A percentile compares a stretch with the other conserved stretches of the same genome.
phyloP scores from a whole-genome alignment of 2,329 filamentous ascomycete genomes.

The Clarireedia paspali region DNA sequence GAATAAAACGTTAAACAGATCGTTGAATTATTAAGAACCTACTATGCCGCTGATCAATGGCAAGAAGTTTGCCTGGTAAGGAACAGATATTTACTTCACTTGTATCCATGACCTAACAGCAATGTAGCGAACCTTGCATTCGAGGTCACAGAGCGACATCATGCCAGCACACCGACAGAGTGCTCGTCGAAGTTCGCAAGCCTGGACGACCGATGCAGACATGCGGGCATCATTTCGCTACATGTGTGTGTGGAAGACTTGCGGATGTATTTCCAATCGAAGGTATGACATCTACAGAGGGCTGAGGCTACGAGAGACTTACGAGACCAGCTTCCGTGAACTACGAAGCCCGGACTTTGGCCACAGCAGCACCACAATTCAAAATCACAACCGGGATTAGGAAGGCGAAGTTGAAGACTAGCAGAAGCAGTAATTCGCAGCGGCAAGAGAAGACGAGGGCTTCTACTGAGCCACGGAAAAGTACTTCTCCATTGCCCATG shows the following conservation, averaged over 20 bases:
- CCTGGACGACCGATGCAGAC: slow-evolving; percentile 24
- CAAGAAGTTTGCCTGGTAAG: slow-evolving; percentile 26
- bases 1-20: not conserved
- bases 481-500: no score
- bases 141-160: slow-evolving; percentile 25
- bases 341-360: no score
- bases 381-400: not conserved
- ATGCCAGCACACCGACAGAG: slow-evolving; percentile 21
- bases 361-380: not conserved
- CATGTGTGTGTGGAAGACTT: slow-evolving; percentile 21
- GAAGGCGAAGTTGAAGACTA: not conserved
- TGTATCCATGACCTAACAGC: not conserved
- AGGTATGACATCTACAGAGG: not conserved
- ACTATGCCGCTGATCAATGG: slow-evolving; percentile 26
- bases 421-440: not conserved
- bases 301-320: no score
- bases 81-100: not conserved
- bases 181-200: slow-evolving; percentile 24
- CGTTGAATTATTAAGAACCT: not conserved
- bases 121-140: slow-evolving; percentile 23
- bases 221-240: slow-evolving; percentile 21
- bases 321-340: no score
- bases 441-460: not conserved
- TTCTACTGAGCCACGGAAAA: no score
- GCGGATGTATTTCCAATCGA: slow-evolving; percentile 14